Base-by-base conservation (phyloP, 495 filamentous ascomycete species). In the Aspergillus campestris region DNA sequence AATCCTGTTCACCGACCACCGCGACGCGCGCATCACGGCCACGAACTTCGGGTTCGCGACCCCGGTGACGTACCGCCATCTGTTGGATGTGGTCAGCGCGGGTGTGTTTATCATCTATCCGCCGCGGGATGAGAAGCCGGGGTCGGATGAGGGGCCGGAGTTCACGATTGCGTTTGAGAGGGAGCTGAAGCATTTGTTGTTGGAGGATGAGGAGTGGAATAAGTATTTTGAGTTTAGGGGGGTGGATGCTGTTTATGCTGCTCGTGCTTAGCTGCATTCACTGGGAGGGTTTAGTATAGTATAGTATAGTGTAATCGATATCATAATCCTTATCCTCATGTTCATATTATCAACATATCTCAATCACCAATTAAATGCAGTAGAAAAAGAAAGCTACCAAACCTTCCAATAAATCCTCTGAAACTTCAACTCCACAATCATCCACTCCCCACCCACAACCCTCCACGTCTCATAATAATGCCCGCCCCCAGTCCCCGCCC, bases 211-310 rank as follows among this genome's bases (percentile, higher is more conserved):
- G 4, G 67, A 70, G 35, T 64, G 59, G 57, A 55, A 36, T 1
- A 38, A 49, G 40, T 73, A 56, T 35, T 71, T 73, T 44, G 69
- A 73, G 39, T 72, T 65, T 44, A 58, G 66, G 40, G 68, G 68
- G 7, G 45, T 62, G 7, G 64, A 55, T 34, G 39, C 44, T 33
- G 15, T 49, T 2, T 13, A 41, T 31, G 32, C 24, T 39, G 40
- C 29, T n/a, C 31, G 34, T 14, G 29, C 14, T 29, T 33, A 29
- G 27, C n/a, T 32, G 6, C 29, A 42, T 31, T 42, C 33, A n/a
- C n/a, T 42, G n/a, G 29, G n/a, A 42, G 33, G 40, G 12, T 42
- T 1, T 32, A 11, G 5, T 24, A 31, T 1, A 13, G 9, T 13
- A 31, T 38, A 24, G 7, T 38, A 38, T 38, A 24, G 28, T 24